Evolutionary conservation across 2,329 filamentous ascomycete genomes (phyloP), one percentile per base, ranked within the genome.

Genomic region (Cladosporium cucumerinum): DNA sequence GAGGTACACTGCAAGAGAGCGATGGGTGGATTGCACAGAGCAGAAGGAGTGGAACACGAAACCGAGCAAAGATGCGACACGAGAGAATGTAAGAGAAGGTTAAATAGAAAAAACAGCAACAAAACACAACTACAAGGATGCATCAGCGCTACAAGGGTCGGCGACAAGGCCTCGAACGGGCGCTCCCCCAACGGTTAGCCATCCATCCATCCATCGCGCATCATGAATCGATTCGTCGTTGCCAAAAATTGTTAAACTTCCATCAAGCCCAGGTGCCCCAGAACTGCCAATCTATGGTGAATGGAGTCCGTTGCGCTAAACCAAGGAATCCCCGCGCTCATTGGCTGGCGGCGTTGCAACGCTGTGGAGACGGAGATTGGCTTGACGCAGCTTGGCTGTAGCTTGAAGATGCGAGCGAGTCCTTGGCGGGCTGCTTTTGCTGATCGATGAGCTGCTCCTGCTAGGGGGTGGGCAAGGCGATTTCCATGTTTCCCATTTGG

Each of bases 321-420:
- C 25, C n/a, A 10, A 21, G 39, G 28, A 21, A 11, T 4, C 3
- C 10, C 11, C 2, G 14, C 5, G 43, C 6, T 25, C 26, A 61
- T 61, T 61, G 58, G 58, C 18, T 46, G 16, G 23, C 57, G 34
- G 25, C 36, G 57, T 28, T n/a, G 25, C 28, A 34, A 61, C 34
- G 36, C 26, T 59, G 25, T 61, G 58, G 46, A 55, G 49, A 55
- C 60, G 60, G 60, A 62, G 49, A 62, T 62, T 62, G 48, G 60
- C 58, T 51, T 61, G 58, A 61, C 58, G 58, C 30, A 39, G 36
- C 57, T 59, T 59, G 57, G 57, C 32, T 34, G 30, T 39, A 49
- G 51, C 36, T 61, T 62, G 60, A 62, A 62, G 60, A 62, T 46
- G 32, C 46, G n/a, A 23, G 32, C 46, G n/a, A 23, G 8, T 23